A percentile compares a stretch with the other conserved stretches of the same genome.
phyloP scores from a whole-genome alignment of 2,329 filamentous ascomycete species.

The Paecilomyces fulvus region DNA sequence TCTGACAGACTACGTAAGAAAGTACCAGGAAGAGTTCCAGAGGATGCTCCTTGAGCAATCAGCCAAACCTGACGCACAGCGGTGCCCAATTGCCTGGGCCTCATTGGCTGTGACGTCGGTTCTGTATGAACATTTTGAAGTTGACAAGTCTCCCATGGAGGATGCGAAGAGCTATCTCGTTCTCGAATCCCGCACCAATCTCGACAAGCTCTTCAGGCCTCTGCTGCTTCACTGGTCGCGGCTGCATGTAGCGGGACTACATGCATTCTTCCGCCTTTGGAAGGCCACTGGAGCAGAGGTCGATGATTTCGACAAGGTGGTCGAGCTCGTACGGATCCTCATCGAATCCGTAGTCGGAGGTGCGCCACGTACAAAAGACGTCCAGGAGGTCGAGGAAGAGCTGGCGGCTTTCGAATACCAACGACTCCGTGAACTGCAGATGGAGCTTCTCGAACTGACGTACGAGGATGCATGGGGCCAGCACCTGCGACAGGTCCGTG shows the following conservation, averaged over 20 bases:
- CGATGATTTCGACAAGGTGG: conserved; percentile 90
- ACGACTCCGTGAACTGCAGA: conserved; percentile 75
- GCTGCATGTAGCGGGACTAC: conserved; percentile 74
- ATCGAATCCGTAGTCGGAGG: conserved; percentile 83
- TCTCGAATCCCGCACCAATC: conserved; percentile 65
- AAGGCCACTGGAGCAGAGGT: conserved; percentile 75
- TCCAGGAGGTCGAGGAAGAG: conserved; percentile 83
- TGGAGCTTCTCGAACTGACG: conserved; percentile 81
- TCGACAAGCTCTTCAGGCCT: conserved; percentile 80
- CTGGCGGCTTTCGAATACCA: conserved; percentile 73
- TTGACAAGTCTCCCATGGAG: conserved; percentile 73
- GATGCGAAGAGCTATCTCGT: conserved; percentile 68
- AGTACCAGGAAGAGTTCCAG: conserved; percentile 85
- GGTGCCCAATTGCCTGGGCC: conserved; percentile 79
- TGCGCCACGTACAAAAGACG: conserved; percentile 70
- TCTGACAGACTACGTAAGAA: conserved; percentile 83
- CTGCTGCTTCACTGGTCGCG: conserved; percentile 88
- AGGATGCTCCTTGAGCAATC: conserved; percentile 88
- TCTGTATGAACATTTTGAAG: conserved; percentile 91
- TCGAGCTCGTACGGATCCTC: conserved; percentile 81
- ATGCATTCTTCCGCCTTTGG: conserved; percentile 87
- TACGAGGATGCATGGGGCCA: conserved; percentile 94
- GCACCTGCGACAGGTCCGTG: conserved; percentile 80
- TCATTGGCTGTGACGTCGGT: conserved; percentile 81
- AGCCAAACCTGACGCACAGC: conserved; percentile 57